These are phyloP conservation scores for Podospora pseudocomata DNA, from an alignment of 495 filamentous ascomycete genomes.

Conservation along the genomic window DNA sequence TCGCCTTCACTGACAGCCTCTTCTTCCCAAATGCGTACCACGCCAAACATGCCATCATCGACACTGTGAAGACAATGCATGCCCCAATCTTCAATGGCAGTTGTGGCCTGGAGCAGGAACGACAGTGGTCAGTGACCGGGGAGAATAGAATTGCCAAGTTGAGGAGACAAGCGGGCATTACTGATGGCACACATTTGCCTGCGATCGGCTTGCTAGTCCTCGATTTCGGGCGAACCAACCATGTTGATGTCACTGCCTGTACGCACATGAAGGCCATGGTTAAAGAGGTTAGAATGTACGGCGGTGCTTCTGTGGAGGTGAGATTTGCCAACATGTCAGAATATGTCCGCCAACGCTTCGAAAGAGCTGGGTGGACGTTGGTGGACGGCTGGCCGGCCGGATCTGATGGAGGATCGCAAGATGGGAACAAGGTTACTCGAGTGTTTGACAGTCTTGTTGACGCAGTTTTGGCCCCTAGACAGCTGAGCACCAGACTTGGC, in stretches of 20 bases:
- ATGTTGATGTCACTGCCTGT: slow-evolving; percentile 25
- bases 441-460: slow-evolving; percentile 5
- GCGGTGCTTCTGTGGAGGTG: slow-evolving; percentile 17
- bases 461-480: neutral
- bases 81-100: slow-evolving; percentile 30
- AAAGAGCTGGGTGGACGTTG: slow-evolving; percentile 21
- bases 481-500: neutral
- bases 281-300: slow-evolving; percentile 23
- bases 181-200: slow-evolving; percentile 14
- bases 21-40: slow-evolving; percentile 51
- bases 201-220: slow-evolving; percentile 23
- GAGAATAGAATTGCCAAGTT: slow-evolving; percentile 27
- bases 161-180: slow-evolving; percentile 20
- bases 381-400: neutral
- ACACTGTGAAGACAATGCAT: slow-evolving; percentile 41
- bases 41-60: slow-evolving; percentile 38
- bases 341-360: slow-evolving; percentile 25
- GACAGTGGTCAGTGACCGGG: slow-evolving; percentile 47
- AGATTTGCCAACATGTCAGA: slow-evolving; percentile 23
- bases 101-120: slow-evolving; percentile 29
- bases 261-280: slow-evolving; percentile 21
- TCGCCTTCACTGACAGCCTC: slow-evolving; percentile 41
- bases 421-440: neutral
- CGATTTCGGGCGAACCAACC: slow-evolving; percentile 25
- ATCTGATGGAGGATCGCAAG: neutral